Conservation (phyloP, 179 eudicot genomes). For the Silene noctiflora region DNA sequence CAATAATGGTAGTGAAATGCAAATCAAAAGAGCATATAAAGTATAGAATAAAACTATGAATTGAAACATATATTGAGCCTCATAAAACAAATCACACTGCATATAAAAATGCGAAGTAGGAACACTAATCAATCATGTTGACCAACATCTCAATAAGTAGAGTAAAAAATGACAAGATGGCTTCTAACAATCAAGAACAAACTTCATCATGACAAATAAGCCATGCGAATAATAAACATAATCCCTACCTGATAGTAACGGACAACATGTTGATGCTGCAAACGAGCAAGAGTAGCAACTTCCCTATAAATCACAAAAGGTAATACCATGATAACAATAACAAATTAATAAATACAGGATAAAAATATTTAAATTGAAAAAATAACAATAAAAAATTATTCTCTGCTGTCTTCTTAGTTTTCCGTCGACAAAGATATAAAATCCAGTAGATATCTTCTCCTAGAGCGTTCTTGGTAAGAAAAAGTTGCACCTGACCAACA, state of each 20-base stretch:
- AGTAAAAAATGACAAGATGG: not conserved
- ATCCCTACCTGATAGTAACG: constrained; percentile 86
- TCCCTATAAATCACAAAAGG: constrained; percentile 49
- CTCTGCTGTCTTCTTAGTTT: not conserved
- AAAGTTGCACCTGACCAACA: constrained; percentile 8
- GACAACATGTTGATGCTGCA: constrained; percentile 97
- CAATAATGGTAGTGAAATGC: constrained; percentile 5
- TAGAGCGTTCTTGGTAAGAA: not conserved
- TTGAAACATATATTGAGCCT: not conserved
- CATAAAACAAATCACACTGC: not conserved
- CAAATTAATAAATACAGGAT: not conserved
- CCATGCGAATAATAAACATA: not conserved
- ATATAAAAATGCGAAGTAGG: constrained; percentile 5
- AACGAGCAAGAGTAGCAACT: constrained; percentile 95
- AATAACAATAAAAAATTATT: not conserved
- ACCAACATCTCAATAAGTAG: not conserved
- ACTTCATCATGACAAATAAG: not conserved
- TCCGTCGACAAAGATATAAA: not conserved
- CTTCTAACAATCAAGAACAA: constrained; percentile 5
- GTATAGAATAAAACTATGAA: not conserved
- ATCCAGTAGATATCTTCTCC: not conserved
- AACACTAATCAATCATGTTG: not conserved
- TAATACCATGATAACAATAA: not conserved
- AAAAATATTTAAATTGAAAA: not conserved
- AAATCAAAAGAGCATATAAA: not conserved